phyloP scores from a whole-genome alignment of 176 grass and related monocot species.

The Puccinellia tenuiflora region DNA sequence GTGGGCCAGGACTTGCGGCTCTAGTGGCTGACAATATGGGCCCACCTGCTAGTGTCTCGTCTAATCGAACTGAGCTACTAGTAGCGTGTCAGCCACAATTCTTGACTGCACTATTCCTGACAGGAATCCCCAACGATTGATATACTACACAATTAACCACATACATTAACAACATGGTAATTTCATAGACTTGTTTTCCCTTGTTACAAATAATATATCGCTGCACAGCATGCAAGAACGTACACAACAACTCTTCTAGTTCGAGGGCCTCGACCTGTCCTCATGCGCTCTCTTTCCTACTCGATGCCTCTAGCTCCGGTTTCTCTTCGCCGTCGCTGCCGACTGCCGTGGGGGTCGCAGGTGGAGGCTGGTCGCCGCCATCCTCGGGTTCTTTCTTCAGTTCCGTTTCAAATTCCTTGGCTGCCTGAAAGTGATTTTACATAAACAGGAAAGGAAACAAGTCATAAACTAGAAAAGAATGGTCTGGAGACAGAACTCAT shows the following conservation, averaged over 20 bases:
- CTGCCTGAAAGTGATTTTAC: neutral
- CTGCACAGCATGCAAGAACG: constrained; percentile 10
- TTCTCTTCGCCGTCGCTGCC: constrained; percentile 28
- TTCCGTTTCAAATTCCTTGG: constrained; percentile 70
- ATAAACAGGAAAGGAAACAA: neutral
- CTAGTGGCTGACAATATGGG: neutral
- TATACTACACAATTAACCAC: neutral
- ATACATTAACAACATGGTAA: constrained; percentile 16
- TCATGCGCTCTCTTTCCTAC: constrained; percentile 57
- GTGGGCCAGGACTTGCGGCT: neutral
- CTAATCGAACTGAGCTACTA: neutral
- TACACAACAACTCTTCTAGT: constrained; percentile 27
- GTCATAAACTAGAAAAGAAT: neutral
- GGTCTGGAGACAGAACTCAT: neutral
- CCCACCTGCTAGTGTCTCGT: neutral
- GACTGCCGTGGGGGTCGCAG: constrained; percentile 13
- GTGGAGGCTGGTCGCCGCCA: constrained; percentile 35
- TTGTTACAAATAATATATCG: neutral
- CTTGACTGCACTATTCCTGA: neutral
- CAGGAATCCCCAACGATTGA: neutral
- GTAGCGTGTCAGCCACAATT: neutral
- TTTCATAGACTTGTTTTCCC: neutral
- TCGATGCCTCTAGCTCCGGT: constrained; percentile 48
- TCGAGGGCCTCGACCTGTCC: neutral
- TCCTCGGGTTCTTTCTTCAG: constrained; percentile 56